Conservation (phyloP, 2,329 filamentous ascomycete species). For the Alternaria triticina region DNA sequence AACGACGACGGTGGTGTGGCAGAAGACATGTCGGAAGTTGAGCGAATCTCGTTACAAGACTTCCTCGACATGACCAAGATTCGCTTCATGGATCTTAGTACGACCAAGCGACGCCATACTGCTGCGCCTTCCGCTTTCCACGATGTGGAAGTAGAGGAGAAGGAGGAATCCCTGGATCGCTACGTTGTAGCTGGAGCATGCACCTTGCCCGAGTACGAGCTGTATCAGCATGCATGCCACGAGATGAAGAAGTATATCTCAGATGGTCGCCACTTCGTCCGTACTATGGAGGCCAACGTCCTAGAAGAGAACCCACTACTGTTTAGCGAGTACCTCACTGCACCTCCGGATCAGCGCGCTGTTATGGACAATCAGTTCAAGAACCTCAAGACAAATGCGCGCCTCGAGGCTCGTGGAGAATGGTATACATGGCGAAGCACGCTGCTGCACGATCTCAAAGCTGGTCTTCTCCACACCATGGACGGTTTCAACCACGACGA, state of each 20-base stretch:
- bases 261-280: conserved; percentile 86
- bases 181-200: conserved; percentile 89
- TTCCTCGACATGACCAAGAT: conserved; percentile 96
- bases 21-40: conserved; percentile 50
- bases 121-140: conserved; percentile 54
- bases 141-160: conserved; percentile 48
- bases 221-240: conserved; percentile 94
- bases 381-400: conserved; percentile 92
- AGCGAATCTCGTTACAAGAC: conserved; percentile 82
- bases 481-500: conserved; percentile 80
- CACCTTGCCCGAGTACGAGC: conserved; percentile 88
- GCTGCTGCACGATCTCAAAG: conserved; percentile 79
- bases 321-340: conserved; percentile 89
- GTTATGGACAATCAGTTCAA: conserved; percentile 98
- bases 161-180: conserved; percentile 68
- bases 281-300: conserved; percentile 87
- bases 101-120: conserved; percentile 89
- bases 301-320: conserved; percentile 88
- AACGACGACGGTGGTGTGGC: conserved; percentile 34
- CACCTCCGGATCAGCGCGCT: conserved; percentile 79
- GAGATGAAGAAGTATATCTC: conserved; percentile 97
- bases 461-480: conserved; percentile 76
- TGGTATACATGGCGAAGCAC: conserved; percentile 99
- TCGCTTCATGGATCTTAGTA: conserved; percentile 98
- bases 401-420: conserved; percentile 89